These are phyloP conservation scores for Wickerhamiella occidentalis DNA, from an alignment of 805 yeast species.

Conservation along the genomic window DNA sequence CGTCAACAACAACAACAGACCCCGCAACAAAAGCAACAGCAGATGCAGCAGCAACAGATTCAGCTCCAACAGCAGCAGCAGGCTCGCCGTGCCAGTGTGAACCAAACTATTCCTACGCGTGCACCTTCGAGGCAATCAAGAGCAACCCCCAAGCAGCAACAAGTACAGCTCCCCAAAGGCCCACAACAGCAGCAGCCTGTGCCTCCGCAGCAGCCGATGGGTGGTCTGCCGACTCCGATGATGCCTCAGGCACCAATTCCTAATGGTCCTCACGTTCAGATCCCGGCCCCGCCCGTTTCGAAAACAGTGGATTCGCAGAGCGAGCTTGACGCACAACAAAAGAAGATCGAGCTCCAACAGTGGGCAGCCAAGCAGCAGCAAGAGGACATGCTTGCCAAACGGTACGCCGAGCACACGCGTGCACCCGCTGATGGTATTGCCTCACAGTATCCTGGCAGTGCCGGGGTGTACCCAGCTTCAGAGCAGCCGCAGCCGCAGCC, in stretches of 20 bases:
- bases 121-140: neutral
- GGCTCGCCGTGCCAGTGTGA: neutral
- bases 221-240: neutral
- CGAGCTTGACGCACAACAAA: neutral
- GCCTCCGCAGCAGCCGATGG: neutral
- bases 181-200: slow-evolving; percentile 2
- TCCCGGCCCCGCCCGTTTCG: neutral
- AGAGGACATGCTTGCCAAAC: slow-evolving; percentile 14
- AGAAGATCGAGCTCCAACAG: slow-evolving; percentile 16
- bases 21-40: slow-evolving; percentile 3
- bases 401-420: slow-evolving; percentile 1
- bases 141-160: neutral
- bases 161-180: neutral
- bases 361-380: slow-evolving; percentile 25
- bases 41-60: slow-evolving; percentile 3
- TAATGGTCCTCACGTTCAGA: neutral
- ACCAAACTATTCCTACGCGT: neutral
- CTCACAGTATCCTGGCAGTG: neutral
- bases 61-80: slow-evolving; percentile 10
- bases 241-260: neutral
- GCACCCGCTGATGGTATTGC: neutral
- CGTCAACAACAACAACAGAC: slow-evolving; percentile 1
- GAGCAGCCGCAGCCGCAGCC: neutral
- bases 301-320: neutral
- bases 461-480: too few species aligned